These are phyloP conservation scores for Senna tora DNA, from an alignment of 306 rosid species.

Conservation along the genomic window DNA sequence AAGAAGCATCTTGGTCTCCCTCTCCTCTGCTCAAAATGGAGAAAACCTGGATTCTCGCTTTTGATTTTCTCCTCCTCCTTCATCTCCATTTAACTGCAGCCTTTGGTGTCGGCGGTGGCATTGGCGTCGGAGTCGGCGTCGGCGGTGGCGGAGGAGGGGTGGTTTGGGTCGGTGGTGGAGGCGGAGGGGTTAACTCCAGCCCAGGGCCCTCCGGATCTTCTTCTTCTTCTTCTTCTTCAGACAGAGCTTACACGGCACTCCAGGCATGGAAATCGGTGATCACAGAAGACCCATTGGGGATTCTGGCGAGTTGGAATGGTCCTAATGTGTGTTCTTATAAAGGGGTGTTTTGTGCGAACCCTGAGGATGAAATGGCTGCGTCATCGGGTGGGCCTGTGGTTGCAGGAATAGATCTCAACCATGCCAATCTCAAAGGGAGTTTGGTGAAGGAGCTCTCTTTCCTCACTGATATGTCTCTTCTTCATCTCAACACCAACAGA, in stretches of 20 bases:
- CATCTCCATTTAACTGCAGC: slow-evolving; percentile 35
- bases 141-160: slow-evolving; percentile 49
- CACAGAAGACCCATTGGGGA: slow-evolving; percentile 71
- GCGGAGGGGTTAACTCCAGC: slow-evolving; percentile 61
- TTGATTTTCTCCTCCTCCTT: slow-evolving; percentile 34
- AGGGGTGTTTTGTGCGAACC: slow-evolving; percentile 80
- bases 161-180: slow-evolving; percentile 79
- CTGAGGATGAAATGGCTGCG: slow-evolving; percentile 44
- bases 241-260: slow-evolving; percentile 71
- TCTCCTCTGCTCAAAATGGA: slow-evolving; percentile 58
- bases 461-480: slow-evolving; percentile 70
- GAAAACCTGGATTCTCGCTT: slow-evolving; percentile 45
- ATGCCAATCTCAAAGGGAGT: slow-evolving; percentile 81
- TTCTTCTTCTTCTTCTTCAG: too few species aligned
- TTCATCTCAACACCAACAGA: slow-evolving; percentile 89
- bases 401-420: slow-evolving; percentile 93
- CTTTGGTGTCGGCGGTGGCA: slow-evolving; percentile 47
- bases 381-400: slow-evolving; percentile 48
- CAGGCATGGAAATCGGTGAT: slow-evolving; percentile 96
- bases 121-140: slow-evolving; percentile 50
- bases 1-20: slow-evolving; percentile 29
- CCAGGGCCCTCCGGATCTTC: slow-evolving; percentile 56
- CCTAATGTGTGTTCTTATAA: slow-evolving; percentile 81
- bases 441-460: slow-evolving; percentile 77
- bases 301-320: slow-evolving; percentile 73